Evolutionary conservation across 108 stramenopile genomes (phyloP).

Genomic region (Nannochloropsis gaditana): DNA sequence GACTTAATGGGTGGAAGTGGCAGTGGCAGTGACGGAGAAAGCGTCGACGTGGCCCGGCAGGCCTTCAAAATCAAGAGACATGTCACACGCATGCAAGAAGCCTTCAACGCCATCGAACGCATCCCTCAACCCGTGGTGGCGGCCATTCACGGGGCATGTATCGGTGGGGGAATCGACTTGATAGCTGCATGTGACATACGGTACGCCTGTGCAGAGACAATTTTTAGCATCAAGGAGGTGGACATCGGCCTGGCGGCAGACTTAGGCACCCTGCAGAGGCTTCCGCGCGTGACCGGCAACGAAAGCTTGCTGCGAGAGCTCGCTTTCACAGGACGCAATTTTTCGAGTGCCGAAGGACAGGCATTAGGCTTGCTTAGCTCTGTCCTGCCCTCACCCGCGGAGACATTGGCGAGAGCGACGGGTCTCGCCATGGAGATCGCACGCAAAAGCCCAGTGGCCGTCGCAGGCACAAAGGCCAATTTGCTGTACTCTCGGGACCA

Average conservation of each 20-base stretch:
- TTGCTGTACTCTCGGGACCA: slow-evolving; percentile 54
- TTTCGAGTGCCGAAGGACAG: slow-evolving; percentile 28
- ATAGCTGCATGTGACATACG: slow-evolving; percentile 56
- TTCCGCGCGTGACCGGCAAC: slow-evolving; percentile 56
- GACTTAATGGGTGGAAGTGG: slow-evolving; percentile 25
- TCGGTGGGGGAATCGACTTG: slow-evolving; percentile 57
- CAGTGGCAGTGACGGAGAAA: not conserved
- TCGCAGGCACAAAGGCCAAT: slow-evolving; percentile 54
- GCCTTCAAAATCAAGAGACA: slow-evolving; percentile 43
- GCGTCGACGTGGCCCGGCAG: slow-evolving; percentile 37
- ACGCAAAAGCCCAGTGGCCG: slow-evolving; percentile 51
- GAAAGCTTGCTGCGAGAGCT: slow-evolving; percentile 54
- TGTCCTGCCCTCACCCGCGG: slow-evolving; percentile 25
- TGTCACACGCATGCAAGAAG: slow-evolving; percentile 51
- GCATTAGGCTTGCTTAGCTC: slow-evolving; percentile 27
- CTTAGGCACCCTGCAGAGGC: slow-evolving; percentile 56
- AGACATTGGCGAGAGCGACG: slow-evolving; percentile 26
- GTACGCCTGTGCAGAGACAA: slow-evolving; percentile 45
- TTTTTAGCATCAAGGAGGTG: slow-evolving; percentile 56
- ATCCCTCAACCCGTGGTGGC: slow-evolving; percentile 56
- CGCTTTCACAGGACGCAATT: slow-evolving; percentile 51
- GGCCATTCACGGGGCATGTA: slow-evolving; percentile 55
- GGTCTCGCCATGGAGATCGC: slow-evolving; percentile 46
- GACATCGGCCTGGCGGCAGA: slow-evolving; percentile 58
- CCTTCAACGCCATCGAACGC: slow-evolving; percentile 50